phyloP scores from a whole-genome alignment of 129 eudicot genomes.

The Rutidosis leptorrhynchoides region DNA sequence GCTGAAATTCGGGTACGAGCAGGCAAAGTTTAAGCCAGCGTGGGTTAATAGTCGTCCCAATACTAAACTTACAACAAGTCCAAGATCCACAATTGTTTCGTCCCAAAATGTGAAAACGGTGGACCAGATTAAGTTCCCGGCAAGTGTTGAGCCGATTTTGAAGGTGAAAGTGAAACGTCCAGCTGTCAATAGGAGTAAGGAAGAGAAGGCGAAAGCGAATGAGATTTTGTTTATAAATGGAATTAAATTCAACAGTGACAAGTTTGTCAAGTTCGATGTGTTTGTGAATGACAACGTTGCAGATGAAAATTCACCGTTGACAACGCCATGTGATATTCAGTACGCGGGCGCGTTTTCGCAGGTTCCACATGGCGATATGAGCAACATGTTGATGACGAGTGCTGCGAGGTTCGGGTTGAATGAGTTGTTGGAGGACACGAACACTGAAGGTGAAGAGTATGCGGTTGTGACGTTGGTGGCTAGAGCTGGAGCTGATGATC shows the following conservation, averaged over 20 bases:
- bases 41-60: constrained; percentile 36
- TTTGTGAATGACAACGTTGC: constrained; percentile 48
- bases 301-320: background rate
- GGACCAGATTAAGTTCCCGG: constrained; percentile 27
- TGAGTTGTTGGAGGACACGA: constrained; percentile 52
- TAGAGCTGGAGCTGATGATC: constrained; percentile 26
- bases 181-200: constrained; percentile 29
- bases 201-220: constrained; percentile 42
- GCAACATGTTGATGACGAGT: constrained; percentile 24
- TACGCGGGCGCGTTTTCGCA: constrained; percentile 54
- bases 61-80: background rate
- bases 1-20: background rate
- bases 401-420: constrained; percentile 31
- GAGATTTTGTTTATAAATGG: constrained; percentile 46
- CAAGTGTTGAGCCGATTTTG: constrained; percentile 30
- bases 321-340: constrained; percentile 43
- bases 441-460: constrained; percentile 36
- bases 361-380: constrained; percentile 29
- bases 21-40: constrained; percentile 9
- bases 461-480: constrained; percentile 52
- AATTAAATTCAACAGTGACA: constrained; percentile 4
- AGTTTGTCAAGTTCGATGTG: constrained; percentile 35
- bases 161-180: constrained; percentile 44
- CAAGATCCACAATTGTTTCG: background rate
- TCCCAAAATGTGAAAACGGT: background rate